Conservation (phyloP, 1,139 yeast species). For the Debaryomyces psychrophilus region DNA sequence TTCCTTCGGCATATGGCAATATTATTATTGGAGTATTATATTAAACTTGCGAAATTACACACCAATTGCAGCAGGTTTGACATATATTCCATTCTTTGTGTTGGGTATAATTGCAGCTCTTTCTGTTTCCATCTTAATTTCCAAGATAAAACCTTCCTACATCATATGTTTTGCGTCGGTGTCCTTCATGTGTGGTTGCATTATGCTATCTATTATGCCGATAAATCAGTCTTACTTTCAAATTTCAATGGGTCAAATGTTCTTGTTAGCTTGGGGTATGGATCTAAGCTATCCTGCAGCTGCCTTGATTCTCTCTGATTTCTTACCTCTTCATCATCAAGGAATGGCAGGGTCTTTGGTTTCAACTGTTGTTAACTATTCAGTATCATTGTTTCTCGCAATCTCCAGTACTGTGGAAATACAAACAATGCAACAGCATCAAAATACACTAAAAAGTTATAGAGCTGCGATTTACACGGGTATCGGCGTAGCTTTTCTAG, state of each 20-base stretch:
- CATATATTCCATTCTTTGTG: slow-evolving; percentile 49
- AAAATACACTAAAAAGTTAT: slow-evolving; percentile 35
- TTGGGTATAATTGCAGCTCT: slow-evolving; percentile 53
- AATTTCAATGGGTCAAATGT: slow-evolving; percentile 50
- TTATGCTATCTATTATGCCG: slow-evolving; percentile 53
- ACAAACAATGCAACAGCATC: slow-evolving; percentile 29
- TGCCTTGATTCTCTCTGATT: slow-evolving; percentile 53
- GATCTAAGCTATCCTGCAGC: slow-evolving; percentile 63
- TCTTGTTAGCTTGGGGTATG: slow-evolving; percentile 59
- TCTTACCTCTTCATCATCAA: slow-evolving; percentile 52
- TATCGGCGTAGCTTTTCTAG: slow-evolving; percentile 40
- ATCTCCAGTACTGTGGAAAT: slow-evolving; percentile 52
- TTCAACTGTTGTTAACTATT: slow-evolving; percentile 56
- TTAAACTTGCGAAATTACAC: slow-evolving; percentile 48
- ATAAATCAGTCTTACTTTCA: slow-evolving; percentile 51
- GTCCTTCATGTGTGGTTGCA: slow-evolving; percentile 51
- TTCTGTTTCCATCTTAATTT: slow-evolving; percentile 44
- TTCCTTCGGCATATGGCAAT: slow-evolving; percentile 57
- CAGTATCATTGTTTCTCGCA: slow-evolving; percentile 57
- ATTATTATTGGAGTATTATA: slow-evolving; percentile 45
- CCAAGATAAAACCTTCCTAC: slow-evolving; percentile 46
- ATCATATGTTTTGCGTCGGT: slow-evolving; percentile 45
- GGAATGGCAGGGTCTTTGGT: slow-evolving; percentile 66
- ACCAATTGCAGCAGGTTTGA: slow-evolving; percentile 45
- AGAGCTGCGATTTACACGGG: slow-evolving; percentile 50